phyloP scores from a whole-genome alignment of 331 rosid genomes.

The Prunus yedoensis region DNA sequence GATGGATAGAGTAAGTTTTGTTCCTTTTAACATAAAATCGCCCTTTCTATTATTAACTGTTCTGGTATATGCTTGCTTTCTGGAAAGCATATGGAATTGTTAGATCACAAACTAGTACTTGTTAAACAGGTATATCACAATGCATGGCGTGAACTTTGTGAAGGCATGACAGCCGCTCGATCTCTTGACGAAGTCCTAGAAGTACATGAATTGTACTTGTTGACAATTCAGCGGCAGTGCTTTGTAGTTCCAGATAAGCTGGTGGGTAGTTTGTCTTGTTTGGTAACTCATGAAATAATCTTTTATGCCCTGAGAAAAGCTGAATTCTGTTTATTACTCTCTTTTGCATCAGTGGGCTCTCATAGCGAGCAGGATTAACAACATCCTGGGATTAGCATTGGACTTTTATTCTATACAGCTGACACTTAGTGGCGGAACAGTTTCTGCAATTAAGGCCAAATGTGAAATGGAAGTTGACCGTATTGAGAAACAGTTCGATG shows the following conservation, averaged over 20 bases:
- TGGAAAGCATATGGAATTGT: constrained; percentile 20
- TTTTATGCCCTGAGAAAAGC: constrained; percentile 20
- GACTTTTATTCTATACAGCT: constrained; percentile 87
- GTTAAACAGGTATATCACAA: constrained; percentile 89
- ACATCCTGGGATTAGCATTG: constrained; percentile 82
- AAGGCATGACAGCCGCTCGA: constrained; percentile 77
- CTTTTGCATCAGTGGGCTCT: constrained; percentile 77
- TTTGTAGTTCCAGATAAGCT: constrained; percentile 98
- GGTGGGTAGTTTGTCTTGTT: constrained; percentile 43
- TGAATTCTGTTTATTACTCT: constrained; percentile 23
- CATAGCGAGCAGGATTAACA: constrained; percentile 92
- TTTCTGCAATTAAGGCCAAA: constrained; percentile 80
- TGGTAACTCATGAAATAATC: constrained; percentile 2
- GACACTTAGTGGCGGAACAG: constrained; percentile 84
- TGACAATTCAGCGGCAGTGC: constrained; percentile 92
- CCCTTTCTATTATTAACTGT: neutral
- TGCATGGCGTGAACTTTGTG: constrained; percentile 97
- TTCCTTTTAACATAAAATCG: neutral
- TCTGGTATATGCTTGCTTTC: constrained; percentile 2
- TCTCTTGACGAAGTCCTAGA: constrained; percentile 95
- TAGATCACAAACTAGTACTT: constrained; percentile 35
- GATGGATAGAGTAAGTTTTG: constrained; percentile 78
- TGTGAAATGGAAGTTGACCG: constrained; percentile 96
- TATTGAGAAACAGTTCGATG: constrained; percentile 92
- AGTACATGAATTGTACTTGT: constrained; percentile 84